These are phyloP conservation scores for Kluyveromyces siamensis DNA, from an alignment of 805 yeast species.

Conservation along the genomic window DNA sequence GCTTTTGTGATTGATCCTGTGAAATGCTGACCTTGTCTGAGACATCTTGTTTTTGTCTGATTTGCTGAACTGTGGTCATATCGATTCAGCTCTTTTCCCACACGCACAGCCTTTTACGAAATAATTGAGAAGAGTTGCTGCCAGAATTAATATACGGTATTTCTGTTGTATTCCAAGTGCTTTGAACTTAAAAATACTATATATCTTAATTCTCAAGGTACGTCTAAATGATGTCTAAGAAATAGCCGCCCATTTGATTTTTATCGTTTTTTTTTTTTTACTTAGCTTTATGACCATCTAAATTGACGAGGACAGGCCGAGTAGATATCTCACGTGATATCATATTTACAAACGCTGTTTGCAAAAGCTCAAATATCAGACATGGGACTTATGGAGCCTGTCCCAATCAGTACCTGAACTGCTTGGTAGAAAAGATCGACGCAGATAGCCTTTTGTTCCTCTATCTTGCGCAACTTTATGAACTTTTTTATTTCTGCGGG, in stretches of 20 bases:
- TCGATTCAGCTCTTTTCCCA: too few species aligned
- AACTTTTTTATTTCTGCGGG: not conserved
- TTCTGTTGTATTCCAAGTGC: not conserved
- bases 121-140: too few species aligned
- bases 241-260: not conserved
- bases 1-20: constrained; percentile 35
- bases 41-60: constrained; percentile 9
- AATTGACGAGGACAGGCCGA: not conserved
- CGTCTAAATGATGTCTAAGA: not conserved
- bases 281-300: not conserved
- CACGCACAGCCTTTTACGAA: too few species aligned
- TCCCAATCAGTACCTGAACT: too few species aligned
- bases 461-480: not conserved
- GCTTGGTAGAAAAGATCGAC: not conserved
- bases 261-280: too few species aligned
- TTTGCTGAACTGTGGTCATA: constrained; percentile 18
- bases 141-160: not conserved
- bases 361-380: too few species aligned
- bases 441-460: too few species aligned
- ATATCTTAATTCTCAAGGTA: not conserved
- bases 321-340: not conserved
- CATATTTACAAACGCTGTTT: too few species aligned
- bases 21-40: constrained; percentile 21
- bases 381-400: too few species aligned
- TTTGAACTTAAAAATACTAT: not conserved